Conservation (phyloP, 306 rosid genomes). For the Calophaca sinica region DNA sequence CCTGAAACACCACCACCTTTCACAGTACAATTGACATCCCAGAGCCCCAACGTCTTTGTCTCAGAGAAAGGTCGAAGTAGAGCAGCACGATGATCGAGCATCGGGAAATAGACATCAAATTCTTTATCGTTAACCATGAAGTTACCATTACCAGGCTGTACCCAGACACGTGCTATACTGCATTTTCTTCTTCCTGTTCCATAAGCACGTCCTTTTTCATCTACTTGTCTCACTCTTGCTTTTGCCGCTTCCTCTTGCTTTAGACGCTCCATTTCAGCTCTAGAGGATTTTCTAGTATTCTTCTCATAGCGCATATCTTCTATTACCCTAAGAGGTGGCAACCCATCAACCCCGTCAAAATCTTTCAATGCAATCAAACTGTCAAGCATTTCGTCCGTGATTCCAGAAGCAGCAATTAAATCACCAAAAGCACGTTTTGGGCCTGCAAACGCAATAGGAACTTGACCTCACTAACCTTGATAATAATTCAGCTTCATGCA, state of each 20-base stretch:
- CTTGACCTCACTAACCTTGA: not conserved
- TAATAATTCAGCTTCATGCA: constrained; percentile 30
- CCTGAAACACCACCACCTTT: constrained; percentile 96
- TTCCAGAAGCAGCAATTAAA: constrained; percentile 87
- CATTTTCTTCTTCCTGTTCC: constrained; percentile 98
- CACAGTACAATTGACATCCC: constrained; percentile 87
- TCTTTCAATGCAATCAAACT: constrained; percentile 88
- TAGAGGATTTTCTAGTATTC: constrained; percentile 67
- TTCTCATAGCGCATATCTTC: constrained; percentile 82
- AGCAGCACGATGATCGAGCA: constrained; percentile 95
- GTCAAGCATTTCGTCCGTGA: constrained; percentile 93
- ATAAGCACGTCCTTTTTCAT: constrained; percentile 90
- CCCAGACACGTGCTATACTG: constrained; percentile 95
- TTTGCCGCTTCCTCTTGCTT: constrained; percentile 92
- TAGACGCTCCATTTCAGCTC: constrained; percentile 90
- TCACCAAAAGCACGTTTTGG: constrained; percentile 90
- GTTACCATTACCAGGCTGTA: constrained; percentile 88
- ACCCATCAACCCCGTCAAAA: constrained; percentile 79
- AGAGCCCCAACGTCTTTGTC: constrained; percentile 93
- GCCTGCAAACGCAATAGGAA: constrained; percentile 59
- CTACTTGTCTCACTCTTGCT: constrained; percentile 89
- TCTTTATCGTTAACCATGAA: constrained; percentile 80
- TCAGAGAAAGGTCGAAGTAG: constrained; percentile 94
- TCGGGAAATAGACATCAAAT: constrained; percentile 90
- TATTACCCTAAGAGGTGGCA: constrained; percentile 81